Evolutionary conservation across 2,329 filamentous ascomycete species (phyloP), one percentile per base, ranked within the genome.

Genomic region (Cladobotryum protrusum): DNA sequence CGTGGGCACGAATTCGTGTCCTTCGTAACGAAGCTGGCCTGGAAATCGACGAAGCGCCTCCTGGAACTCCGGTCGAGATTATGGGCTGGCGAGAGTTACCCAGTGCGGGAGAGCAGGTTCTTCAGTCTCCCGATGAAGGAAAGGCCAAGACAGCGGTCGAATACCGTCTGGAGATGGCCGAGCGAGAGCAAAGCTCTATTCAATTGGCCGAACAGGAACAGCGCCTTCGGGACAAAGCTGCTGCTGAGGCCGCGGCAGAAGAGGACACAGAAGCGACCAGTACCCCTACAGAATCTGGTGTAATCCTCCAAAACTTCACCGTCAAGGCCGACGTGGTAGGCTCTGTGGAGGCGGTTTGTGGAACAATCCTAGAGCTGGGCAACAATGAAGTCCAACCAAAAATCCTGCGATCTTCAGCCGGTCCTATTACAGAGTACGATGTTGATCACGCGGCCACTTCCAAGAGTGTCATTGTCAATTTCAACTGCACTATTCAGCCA

Each of bases 271-370:
- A 69, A 42, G 73, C 63, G 0, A 2, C 41, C 24, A 37, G 32
- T 12, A 64, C 65, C 43, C 60, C 64, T 2, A 61, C 66, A 1
- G 69, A 70, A 20, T 59, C 66, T 33, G 72, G 74, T 8, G 68
- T 77, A 7, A 73, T 74, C 45, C 71, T 78, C 14, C 77, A 96
- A 43, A 86, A 86, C 59, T 93, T 97, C 67, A 82, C 93, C 52
- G 76, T 99, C 71, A 96, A 95, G 68, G 91, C 85, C 48, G 93
- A 99, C 61, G 93, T 97, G 15, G 87, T 86, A 54, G 93, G 93
- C 35, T 97, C 92, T 0, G 90, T 91, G 0, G 93, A 99, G 72
- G 93, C 93, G 2, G 86, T 97, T 3, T 76, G 84, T 53, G 85
- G 88, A 44, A 85, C 86, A 8, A 77, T 99, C 52, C 73, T 83